Evolutionary conservation across 2,329 filamentous ascomycete genomes (phyloP).

Genomic region (Pseudogymnoascus sp.): DNA sequence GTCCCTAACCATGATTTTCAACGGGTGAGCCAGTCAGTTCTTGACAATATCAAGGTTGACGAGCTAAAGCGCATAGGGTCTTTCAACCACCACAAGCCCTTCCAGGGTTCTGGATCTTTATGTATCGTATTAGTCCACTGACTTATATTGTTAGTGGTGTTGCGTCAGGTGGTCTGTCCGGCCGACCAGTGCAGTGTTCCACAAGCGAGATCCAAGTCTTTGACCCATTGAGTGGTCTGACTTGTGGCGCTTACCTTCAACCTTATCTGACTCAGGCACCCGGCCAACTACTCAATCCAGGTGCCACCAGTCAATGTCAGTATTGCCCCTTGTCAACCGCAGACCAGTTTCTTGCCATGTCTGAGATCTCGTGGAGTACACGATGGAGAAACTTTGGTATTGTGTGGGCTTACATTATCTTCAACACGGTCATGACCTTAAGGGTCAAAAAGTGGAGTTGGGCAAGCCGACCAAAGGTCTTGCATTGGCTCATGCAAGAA

Average conservation of each 20-base stretch:
- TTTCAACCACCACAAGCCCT: constrained; percentile 33
- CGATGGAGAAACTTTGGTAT: constrained; percentile 66
- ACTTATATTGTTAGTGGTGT: constrained; percentile 71
- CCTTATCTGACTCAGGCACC: constrained; percentile 43
- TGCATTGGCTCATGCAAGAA: too few species aligned
- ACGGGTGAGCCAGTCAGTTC: constrained; percentile 36
- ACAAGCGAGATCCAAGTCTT: constrained; percentile 55
- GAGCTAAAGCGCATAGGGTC: background rate
- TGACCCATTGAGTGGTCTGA: constrained; percentile 52
- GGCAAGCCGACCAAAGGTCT: too few species aligned
- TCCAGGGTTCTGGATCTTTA: constrained; percentile 72
- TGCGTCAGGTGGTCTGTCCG: constrained; percentile 55
- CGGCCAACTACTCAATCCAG: constrained; percentile 57
- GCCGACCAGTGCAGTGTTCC: constrained; percentile 40
- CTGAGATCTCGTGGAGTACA: constrained; percentile 43
- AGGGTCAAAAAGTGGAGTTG: constrained; percentile 34
- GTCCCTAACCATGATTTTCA: constrained; percentile 64
- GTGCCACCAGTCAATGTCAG: constrained; percentile 49
- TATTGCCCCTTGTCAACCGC: constrained; percentile 62
- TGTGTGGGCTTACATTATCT: constrained; percentile 29
- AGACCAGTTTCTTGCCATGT: constrained; percentile 48
- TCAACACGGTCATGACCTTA: constrained; percentile 56
- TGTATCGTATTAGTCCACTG: constrained; percentile 73
- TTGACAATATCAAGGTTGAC: background rate
- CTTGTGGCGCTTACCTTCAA: constrained; percentile 57